Conservation (phyloP, 2,329 filamentous ascomycete genomes). For the Penicillium sp. region DNA sequence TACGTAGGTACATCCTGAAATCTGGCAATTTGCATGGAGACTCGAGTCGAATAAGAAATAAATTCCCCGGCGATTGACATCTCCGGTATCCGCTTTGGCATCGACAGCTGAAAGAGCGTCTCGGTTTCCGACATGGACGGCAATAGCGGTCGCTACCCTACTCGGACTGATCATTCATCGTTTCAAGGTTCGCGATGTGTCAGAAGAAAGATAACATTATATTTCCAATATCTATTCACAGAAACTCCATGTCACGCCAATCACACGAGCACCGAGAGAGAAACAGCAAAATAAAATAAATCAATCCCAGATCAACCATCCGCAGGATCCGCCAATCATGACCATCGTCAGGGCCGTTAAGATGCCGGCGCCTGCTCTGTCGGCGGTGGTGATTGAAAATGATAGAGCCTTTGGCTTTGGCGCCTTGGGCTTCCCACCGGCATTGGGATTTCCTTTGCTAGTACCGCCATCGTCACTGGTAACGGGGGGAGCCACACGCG, state of each 20-base stretch:
- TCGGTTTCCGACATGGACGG: too few relatives aligned
- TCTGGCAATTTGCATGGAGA: too few relatives aligned
- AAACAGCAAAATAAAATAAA: neutral
- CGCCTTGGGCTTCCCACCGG: conserved; percentile 19
- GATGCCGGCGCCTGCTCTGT: conserved; percentile 45
- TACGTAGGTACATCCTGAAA: too few relatives aligned
- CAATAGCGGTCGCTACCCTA: too few relatives aligned
- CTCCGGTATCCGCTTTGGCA: too few relatives aligned
- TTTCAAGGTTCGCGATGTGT: neutral
- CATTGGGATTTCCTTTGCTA: conserved; percentile 33
- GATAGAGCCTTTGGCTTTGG: conserved; percentile 14
- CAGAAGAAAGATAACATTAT: conserved; percentile 1
- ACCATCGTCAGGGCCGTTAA: conserved; percentile 41
- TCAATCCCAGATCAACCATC: conserved; percentile 39
- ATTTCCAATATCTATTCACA: conserved; percentile 14
- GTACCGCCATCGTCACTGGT: conserved; percentile 33
- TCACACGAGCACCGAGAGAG: neutral
- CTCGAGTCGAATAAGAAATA: too few relatives aligned
- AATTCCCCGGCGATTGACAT: too few relatives aligned
- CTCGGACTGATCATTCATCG: neutral
- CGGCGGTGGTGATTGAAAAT: conserved; percentile 31
- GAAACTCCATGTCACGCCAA: neutral
- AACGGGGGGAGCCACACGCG: conserved; percentile 29
- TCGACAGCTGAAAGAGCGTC: too few relatives aligned
- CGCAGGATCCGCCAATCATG: conserved; percentile 33